These are phyloP conservation scores for Rosellinia necatrix DNA, from an alignment of 2,329 filamentous ascomycete genomes.

Conservation along the genomic window DNA sequence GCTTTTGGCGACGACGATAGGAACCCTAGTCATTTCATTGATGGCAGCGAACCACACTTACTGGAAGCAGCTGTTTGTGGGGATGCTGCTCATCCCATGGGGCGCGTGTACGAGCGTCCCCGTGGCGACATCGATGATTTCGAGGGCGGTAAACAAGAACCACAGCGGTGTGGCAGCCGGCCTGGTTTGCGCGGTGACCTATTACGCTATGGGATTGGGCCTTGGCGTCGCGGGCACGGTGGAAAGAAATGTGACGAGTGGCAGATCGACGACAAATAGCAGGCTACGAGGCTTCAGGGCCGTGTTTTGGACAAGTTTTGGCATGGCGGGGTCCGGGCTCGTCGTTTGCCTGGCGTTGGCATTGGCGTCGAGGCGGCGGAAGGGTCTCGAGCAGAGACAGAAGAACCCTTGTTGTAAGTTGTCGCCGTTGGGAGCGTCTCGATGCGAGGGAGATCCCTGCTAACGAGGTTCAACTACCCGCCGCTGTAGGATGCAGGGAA, in stretches of 20 bases:
- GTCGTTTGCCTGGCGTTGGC: constrained; percentile 27
- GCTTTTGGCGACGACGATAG: constrained; percentile 49
- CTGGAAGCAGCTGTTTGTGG: constrained; percentile 67
- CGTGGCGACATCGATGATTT: constrained; percentile 63
- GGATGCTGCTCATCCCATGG: constrained; percentile 61
- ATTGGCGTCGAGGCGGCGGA: constrained; percentile 20
- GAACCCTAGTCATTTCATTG: constrained; percentile 50
- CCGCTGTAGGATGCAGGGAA: too few relatives aligned
- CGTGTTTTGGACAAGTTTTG: constrained; percentile 32
- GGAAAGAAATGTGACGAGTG: constrained; percentile 48
- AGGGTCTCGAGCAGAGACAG: not conserved
- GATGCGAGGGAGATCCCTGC: too few relatives aligned
- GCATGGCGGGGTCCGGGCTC: constrained; percentile 31
- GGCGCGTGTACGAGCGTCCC: constrained; percentile 72
- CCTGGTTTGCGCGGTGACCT: constrained; percentile 58
- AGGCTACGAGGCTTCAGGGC: constrained; percentile 33
- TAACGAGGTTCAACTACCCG: too few relatives aligned
- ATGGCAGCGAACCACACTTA: constrained; percentile 62
- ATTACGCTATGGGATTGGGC: constrained; percentile 70
- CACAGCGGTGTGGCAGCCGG: constrained; percentile 39
- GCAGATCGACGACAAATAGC: constrained; percentile 12
- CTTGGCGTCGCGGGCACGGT: constrained; percentile 70
- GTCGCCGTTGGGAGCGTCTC: not conserved
- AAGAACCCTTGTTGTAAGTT: not conserved
- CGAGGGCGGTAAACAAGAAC: constrained; percentile 52